Percentiles rank a stretch among this genome's conserved stretches.
Evolutionary conservation across 192 early-diverging fungal genomes (phyloP).

Genomic region (Gryganskiella cystojenkinii): DNA sequence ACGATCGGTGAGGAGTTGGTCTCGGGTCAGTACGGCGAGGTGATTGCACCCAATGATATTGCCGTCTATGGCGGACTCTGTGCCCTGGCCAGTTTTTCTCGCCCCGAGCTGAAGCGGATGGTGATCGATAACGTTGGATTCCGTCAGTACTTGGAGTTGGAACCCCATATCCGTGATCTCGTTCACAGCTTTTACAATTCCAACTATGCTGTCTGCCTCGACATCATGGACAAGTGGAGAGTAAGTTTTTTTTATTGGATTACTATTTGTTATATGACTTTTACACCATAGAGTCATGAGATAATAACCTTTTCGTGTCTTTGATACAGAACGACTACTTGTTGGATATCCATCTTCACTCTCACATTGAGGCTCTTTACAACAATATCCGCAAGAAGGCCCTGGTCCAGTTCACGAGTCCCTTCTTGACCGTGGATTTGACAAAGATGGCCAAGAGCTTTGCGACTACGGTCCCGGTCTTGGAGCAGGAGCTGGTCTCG

Average conservation of each 20-base stretch:
- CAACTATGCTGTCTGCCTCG: conserved; percentile 76
- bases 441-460: conserved; percentile 82
- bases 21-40: conserved; percentile 45
- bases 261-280: background rate
- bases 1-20: conserved; percentile 38
- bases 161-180: conserved; percentile 80
- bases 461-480: conserved; percentile 60
- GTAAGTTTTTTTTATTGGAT: conserved; percentile 52
- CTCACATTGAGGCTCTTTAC: conserved; percentile 75
- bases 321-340: conserved; percentile 55
- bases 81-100: conserved; percentile 80
- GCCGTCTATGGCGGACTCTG: conserved; percentile 84
- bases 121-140: conserved; percentile 82
- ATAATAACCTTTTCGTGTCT: too few relatives aligned
- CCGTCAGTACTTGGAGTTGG: conserved; percentile 83
- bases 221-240: conserved; percentile 72
- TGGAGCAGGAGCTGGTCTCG: conserved; percentile 77
- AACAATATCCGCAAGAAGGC: conserved; percentile 81
- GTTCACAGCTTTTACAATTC: conserved; percentile 80
- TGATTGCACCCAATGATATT: conserved; percentile 83
- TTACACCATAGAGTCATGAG: too few relatives aligned
- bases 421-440: conserved; percentile 84
- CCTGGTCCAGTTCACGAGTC: conserved; percentile 83
- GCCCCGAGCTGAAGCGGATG: conserved; percentile 73
- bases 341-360: conserved; percentile 79